These are phyloP conservation scores for Kwoniella europaea DNA, from an alignment of 768 basidiomycete genomes.

Conservation along the genomic window DNA sequence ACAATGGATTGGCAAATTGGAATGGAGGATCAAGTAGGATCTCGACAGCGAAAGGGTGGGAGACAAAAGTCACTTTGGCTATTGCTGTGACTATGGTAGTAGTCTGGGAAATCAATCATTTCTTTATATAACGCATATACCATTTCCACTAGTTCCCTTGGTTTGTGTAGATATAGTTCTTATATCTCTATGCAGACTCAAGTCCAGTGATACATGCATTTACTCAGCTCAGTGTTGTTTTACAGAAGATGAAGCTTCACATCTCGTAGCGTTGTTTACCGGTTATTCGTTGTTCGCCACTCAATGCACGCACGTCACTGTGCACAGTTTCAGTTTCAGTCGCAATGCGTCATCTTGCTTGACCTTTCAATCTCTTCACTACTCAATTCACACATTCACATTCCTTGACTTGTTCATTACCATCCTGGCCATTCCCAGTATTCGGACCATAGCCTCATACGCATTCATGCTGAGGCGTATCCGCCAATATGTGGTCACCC, in stretches of 20 bases:
- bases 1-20: conserved; percentile 13
- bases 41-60: not conserved
- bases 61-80: not conserved
- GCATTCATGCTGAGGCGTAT: not conserved
- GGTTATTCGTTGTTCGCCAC: conserved; percentile 8
- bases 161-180: not conserved
- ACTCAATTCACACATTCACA: not conserved
- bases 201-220: not conserved
- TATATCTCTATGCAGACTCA: not conserved
- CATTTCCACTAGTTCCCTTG: too few relatives aligned
- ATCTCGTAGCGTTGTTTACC: not conserved
- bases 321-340: not conserved
- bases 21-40: conserved; percentile 6
- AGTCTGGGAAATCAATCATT: conserved; percentile 3
- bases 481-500: conserved; percentile 17
- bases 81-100: not conserved
- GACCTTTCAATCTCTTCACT: not conserved
- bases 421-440: not conserved
- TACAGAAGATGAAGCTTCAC: too few relatives aligned
- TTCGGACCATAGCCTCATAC: not conserved
- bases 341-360: not conserved
- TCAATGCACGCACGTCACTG: conserved; percentile 5
- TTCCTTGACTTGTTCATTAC: not conserved
- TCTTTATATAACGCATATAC: not conserved
- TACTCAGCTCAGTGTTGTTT: not conserved